Evolutionary conservation across 140 eudicot species (phyloP).

Genomic region (Oenanthe javanica): DNA sequence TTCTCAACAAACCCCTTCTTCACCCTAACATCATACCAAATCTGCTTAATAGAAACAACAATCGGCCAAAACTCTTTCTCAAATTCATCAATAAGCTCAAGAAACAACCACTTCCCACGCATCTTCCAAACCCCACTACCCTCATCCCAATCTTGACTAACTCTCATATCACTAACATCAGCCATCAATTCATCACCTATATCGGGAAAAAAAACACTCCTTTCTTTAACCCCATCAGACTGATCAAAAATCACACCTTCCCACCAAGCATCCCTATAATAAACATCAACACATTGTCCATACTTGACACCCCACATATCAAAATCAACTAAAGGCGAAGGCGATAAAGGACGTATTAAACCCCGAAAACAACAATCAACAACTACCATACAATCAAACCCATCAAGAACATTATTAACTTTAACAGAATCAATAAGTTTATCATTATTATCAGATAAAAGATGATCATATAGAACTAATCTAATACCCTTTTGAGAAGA

Average conservation of each 20-base stretch:
- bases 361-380: conserved; percentile 34
- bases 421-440: conserved; percentile 36
- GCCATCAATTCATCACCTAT: conserved; percentile 57
- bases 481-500: conserved; percentile 25
- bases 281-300: conserved; percentile 77
- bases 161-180: conserved; percentile 24
- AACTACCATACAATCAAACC: conserved; percentile 11
- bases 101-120: conserved; percentile 70
- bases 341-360: conserved; percentile 57
- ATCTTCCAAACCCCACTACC: conserved; percentile 42
- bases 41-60: conserved; percentile 54
- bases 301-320: conserved; percentile 23
- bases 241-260: conserved; percentile 85
- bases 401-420: conserved; percentile 43
- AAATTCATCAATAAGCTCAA: conserved; percentile 48
- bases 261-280: conserved; percentile 82
- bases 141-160: conserved; percentile 79
- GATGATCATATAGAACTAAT: conserved; percentile 43
- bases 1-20: conserved; percentile 27
- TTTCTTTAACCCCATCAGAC: conserved; percentile 29
- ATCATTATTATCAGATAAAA: conserved; percentile 27
- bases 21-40: conserved; percentile 73
- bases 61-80: conserved; percentile 33
- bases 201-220: conserved; percentile 76
- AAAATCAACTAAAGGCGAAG: conserved; percentile 32